A percentile compares a stretch with the other conserved stretches of the same genome.
phyloP scores from a whole-genome alignment of 768 basidiomycete genomes.

The Albatrellus ellisii region DNA sequence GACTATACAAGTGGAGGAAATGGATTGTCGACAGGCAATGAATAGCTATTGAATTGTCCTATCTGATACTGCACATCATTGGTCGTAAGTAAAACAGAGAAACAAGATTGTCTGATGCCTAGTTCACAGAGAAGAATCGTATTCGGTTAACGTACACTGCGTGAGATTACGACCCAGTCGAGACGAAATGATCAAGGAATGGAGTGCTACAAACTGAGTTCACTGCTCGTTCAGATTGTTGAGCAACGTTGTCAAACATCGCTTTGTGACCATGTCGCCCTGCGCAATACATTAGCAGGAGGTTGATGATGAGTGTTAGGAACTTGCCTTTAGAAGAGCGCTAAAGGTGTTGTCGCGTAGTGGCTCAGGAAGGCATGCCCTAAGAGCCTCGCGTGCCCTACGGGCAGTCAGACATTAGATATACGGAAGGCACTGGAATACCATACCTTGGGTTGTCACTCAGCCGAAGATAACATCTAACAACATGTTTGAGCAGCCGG shows the following conservation, averaged over 20 bases:
- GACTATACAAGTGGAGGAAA: slow-evolving; percentile 70
- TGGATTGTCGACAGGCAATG: too few species aligned
- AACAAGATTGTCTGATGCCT: too few species aligned
- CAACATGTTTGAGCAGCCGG: slow-evolving; percentile 91
- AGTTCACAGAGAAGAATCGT: too few species aligned
- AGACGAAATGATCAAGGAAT: too few species aligned
- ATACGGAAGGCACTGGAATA: slow-evolving; percentile 1
- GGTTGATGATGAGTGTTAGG: background rate
- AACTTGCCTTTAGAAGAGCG: slow-evolving; percentile 70
- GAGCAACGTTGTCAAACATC: slow-evolving; percentile 80
- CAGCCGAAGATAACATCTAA: slow-evolving; percentile 89
- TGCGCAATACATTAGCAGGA: slow-evolving; percentile 16
- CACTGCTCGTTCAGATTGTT: slow-evolving; percentile 65
- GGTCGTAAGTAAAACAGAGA: too few species aligned
- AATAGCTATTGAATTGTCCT: too few species aligned
- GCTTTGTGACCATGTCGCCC: slow-evolving; percentile 98
- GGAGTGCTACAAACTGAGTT: too few species aligned
- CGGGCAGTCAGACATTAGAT: slow-evolving; percentile 10
- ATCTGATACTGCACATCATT: too few species aligned
- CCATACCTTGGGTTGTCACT: slow-evolving; percentile 90
- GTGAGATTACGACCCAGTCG: too few species aligned
- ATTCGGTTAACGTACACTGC: too few species aligned
- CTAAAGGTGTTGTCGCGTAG: slow-evolving; percentile 90
- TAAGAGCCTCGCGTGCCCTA: slow-evolving; percentile 90
- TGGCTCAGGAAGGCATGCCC: slow-evolving; percentile 92